A percentile compares a stretch with the other conserved stretches of the same genome.
Evolutionary conservation across 768 basidiomycete genomes (phyloP).

Genomic region (Boletus rubroflammeus): DNA sequence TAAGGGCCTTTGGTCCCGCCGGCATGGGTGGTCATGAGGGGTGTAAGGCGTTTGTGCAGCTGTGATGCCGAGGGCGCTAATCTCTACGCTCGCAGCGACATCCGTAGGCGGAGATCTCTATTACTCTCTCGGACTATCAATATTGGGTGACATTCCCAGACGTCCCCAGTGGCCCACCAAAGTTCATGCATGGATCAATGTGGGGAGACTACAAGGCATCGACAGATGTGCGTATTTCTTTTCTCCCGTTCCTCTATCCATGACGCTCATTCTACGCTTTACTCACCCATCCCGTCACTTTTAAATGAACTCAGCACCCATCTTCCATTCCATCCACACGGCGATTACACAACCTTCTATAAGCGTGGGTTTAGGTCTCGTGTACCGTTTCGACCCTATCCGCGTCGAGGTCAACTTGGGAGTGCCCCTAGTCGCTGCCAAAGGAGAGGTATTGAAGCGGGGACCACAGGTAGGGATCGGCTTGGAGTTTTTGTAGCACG

Average conservation of each 20-base stretch:
- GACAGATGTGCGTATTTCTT: constrained; percentile 46
- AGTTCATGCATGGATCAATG: constrained; percentile 75
- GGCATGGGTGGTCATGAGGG: constrained; percentile 76
- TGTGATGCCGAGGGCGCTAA: background rate
- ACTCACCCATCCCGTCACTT: background rate
- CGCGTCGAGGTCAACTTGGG: constrained; percentile 89
- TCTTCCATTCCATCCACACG: constrained; percentile 9
- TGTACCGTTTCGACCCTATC: constrained; percentile 79
- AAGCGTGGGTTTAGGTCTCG: constrained; percentile 76
- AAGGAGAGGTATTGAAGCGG: constrained; percentile 60
- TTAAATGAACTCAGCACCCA: constrained; percentile 3
- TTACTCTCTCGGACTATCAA: constrained; percentile 72
- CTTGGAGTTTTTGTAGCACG: constrained; percentile 61
- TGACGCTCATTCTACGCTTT: background rate
- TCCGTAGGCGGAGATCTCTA: constrained; percentile 80
- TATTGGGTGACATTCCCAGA: constrained; percentile 69
- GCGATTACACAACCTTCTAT: constrained; percentile 50
- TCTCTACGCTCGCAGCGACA: constrained; percentile 51
- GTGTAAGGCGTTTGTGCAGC: constrained; percentile 39
- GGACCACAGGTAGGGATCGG: constrained; percentile 84
- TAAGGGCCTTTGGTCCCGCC: constrained; percentile 74
- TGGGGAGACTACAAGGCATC: constrained; percentile 65
- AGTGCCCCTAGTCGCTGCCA: constrained; percentile 68
- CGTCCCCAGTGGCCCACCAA: constrained; percentile 86
- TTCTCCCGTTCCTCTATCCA: background rate